These are phyloP conservation scores for Malassezia arunalokei DNA, from an alignment of 1,284 basidiomycete species.

Conservation along the genomic window DNA sequence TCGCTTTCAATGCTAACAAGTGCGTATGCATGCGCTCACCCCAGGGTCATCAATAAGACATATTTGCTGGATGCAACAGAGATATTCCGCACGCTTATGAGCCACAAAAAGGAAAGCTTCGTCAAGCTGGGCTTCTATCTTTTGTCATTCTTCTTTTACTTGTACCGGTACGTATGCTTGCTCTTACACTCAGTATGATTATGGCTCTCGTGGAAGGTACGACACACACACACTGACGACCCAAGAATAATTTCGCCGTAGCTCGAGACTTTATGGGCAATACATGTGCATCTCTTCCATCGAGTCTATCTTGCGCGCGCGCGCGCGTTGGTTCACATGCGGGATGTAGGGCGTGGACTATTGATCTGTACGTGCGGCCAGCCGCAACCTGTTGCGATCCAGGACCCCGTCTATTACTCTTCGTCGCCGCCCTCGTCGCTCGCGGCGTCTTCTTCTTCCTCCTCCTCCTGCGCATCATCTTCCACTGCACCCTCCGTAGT, in stretches of 20 bases:
- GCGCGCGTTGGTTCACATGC: too few relatives aligned
- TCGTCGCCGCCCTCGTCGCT: slow-evolving; percentile 11
- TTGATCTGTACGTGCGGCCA: background rate
- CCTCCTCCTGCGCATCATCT: slow-evolving; percentile 8
- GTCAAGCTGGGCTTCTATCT: slow-evolving; percentile 44
- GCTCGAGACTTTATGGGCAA: too few relatives aligned
- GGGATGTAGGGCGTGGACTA: too few relatives aligned
- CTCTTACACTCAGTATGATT: slow-evolving; percentile 20
- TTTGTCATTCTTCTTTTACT: slow-evolving; percentile 45
- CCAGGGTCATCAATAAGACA: slow-evolving; percentile 78
- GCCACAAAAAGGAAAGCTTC: slow-evolving; percentile 85
- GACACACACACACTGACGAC: background rate
- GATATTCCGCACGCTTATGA: slow-evolving; percentile 86
- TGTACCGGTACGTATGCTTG: slow-evolving; percentile 28
- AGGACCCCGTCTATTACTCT: background rate
- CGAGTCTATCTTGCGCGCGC: too few relatives aligned
- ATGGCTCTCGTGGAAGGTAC: slow-evolving; percentile 25
- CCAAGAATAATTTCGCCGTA: background rate
- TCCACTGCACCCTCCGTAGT: background rate
- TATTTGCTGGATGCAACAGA: slow-evolving; percentile 99
- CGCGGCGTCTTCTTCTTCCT: slow-evolving; percentile 13
- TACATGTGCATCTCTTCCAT: too few relatives aligned
- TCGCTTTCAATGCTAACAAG: slow-evolving; percentile 91
- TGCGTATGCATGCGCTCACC: slow-evolving; percentile 12
- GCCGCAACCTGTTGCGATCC: background rate